Conservation (phyloP, 345 rosid species). For the Dimocarpus longan region DNA sequence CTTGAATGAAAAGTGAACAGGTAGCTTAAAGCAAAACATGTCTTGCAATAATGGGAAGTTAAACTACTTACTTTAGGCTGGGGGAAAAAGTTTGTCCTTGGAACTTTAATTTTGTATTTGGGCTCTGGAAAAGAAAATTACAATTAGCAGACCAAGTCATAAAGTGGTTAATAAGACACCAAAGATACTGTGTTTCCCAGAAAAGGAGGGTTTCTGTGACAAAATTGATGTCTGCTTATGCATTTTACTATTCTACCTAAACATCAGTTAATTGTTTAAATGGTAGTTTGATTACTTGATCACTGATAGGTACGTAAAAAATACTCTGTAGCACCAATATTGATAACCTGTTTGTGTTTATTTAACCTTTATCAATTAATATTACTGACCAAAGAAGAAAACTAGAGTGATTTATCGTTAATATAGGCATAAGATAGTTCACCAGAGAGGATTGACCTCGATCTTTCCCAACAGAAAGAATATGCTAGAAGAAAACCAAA, state of each 20-base stretch:
- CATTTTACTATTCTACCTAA: not conserved
- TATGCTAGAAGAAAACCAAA: conserved; percentile 5
- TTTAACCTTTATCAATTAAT: too few relatives aligned
- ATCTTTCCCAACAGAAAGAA: not conserved
- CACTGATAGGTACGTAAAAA: not conserved
- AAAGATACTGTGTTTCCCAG: not conserved
- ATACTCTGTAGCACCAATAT: not conserved
- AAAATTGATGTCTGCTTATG: not conserved
- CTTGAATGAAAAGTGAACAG: not conserved
- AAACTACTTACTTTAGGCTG: conserved; percentile 77
- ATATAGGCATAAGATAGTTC: not conserved
- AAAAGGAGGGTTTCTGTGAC: not conserved
- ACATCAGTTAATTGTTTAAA: not conserved
- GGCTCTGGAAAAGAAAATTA: conserved; percentile 61
- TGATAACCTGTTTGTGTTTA: not conserved
- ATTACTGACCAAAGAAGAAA: not conserved
- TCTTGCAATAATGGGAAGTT: not conserved
- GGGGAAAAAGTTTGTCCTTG: conserved; percentile 84
- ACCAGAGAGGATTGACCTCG: not conserved
- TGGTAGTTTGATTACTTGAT: not conserved
- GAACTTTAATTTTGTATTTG: conserved; percentile 71
- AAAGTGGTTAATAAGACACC: not conserved
- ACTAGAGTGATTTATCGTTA: not conserved
- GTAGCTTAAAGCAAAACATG: not conserved
- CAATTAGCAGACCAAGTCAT: conserved; percentile 9